Conservation (phyloP, 768 basidiomycete genomes). For the Sarcodon aspratus region DNA sequence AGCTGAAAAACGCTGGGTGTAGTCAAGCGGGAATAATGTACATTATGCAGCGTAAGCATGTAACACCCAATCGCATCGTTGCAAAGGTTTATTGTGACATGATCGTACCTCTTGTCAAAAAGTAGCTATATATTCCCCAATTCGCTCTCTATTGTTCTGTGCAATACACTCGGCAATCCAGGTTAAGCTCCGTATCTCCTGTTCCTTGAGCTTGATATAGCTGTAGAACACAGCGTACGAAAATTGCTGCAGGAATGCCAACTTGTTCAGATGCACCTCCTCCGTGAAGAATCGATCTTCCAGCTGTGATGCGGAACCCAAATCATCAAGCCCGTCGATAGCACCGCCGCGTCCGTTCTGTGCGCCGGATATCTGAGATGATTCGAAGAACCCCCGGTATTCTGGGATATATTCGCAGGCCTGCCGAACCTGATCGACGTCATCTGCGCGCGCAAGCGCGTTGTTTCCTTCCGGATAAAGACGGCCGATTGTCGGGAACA, state of each 20-base stretch:
- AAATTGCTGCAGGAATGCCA: slow-evolving; percentile 93
- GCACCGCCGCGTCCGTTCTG: slow-evolving; percentile 20
- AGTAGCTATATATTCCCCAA: slow-evolving; percentile 90
- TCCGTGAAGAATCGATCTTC: slow-evolving; percentile 93
- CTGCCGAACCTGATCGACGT: slow-evolving; percentile 83
- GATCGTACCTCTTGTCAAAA: slow-evolving; percentile 36
- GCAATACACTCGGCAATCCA: slow-evolving; percentile 99
- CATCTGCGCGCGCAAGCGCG: slow-evolving; percentile 85
- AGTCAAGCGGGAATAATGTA: no score
- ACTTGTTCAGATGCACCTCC: slow-evolving; percentile 92
- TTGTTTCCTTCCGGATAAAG: slow-evolving; percentile 96
- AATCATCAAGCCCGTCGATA: slow-evolving; percentile 18
- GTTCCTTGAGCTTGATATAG: slow-evolving; percentile 87
- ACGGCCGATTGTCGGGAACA: slow-evolving; percentile 90
- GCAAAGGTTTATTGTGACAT: no score
- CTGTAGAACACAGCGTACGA: slow-evolving; percentile 89
- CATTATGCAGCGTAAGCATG: no score
- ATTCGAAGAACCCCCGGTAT: slow-evolving; percentile 84
- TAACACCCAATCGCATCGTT: no score
- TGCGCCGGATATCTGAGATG: slow-evolving; percentile 18
- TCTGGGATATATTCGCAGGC: slow-evolving; percentile 84
- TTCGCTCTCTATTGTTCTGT: slow-evolving; percentile 90
- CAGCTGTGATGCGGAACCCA: slow-evolving; percentile 47
- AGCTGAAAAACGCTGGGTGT: no score
- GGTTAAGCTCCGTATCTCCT: slow-evolving; percentile 79